These are phyloP conservation scores for Amanita inopinata DNA, from an alignment of 768 basidiomycete genomes.

Conservation along the genomic window DNA sequence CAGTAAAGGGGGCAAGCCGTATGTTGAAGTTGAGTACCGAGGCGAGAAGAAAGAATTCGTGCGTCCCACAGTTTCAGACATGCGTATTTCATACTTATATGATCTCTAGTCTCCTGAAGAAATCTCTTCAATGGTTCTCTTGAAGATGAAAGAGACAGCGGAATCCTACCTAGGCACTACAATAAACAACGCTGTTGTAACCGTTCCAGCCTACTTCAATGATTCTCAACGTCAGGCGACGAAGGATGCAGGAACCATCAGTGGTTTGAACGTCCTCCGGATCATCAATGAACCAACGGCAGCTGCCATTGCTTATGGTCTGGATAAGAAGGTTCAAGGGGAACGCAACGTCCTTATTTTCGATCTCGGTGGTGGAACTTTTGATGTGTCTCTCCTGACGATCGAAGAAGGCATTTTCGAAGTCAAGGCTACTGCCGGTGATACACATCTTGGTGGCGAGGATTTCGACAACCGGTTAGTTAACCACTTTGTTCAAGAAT, in stretches of 20 bases:
- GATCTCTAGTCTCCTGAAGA: conserved; percentile 93
- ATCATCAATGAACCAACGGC: conserved; percentile 99
- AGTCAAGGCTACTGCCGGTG: conserved; percentile 96
- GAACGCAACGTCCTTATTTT: conserved; percentile 97
- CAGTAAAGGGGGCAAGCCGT: conserved; percentile 82
- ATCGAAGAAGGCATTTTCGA: conserved; percentile 98
- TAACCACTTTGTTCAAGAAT: conserved; percentile 93
- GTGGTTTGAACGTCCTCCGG: conserved; percentile 92
- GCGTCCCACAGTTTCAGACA: conserved; percentile 20
- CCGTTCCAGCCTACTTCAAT: conserved; percentile 97
- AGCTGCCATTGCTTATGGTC: conserved; percentile 96
- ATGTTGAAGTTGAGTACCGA: conserved; percentile 84
- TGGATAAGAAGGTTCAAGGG: conserved; percentile 85
- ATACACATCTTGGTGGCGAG: conserved; percentile 97
- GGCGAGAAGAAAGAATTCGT: conserved; percentile 92
- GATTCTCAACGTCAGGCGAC: conserved; percentile 98
- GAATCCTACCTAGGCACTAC: conserved; percentile 89
- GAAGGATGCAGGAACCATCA: conserved; percentile 93
- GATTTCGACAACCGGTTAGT: conserved; percentile 98
- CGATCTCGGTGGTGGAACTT: conserved; percentile 97
- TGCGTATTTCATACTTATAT: conserved; percentile 16
- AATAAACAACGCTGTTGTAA: conserved; percentile 88
- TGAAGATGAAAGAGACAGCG: conserved; percentile 98
- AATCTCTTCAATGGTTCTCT: conserved; percentile 94
- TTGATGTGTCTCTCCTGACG: conserved; percentile 93